Evolutionary conservation across 106 monocot genomes (phyloP).

Genomic region (Allium cepa): DNA sequence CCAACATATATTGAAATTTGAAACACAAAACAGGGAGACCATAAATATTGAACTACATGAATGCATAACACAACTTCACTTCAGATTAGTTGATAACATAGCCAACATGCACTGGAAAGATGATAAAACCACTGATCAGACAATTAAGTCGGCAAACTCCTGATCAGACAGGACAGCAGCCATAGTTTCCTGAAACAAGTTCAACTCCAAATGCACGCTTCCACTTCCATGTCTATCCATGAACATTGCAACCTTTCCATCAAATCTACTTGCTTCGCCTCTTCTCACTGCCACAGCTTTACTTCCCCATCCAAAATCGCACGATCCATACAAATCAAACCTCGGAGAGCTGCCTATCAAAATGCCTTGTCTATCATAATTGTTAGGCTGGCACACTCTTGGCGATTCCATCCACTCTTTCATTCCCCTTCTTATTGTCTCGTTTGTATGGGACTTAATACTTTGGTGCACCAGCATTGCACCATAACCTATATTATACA

Average conservation of each 20-base stretch:
- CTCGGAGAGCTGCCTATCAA: slow-evolving; percentile 1
- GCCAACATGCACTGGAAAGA: too few relatives aligned
- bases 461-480: not conserved
- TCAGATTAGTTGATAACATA: too few relatives aligned
- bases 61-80: too few relatives aligned
- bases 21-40: too few relatives aligned
- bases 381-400: not conserved
- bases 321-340: not conserved
- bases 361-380: not conserved
- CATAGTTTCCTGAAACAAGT: not conserved
- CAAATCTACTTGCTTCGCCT: not conserved
- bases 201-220: slow-evolving; percentile 6
- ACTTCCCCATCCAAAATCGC: slow-evolving; percentile 4
- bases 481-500: not conserved
- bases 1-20: too few relatives aligned
- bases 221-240: not conserved
- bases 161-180: not conserved
- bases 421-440: not conserved
- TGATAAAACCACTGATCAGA: not conserved
- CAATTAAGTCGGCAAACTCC: not conserved
- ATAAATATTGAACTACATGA: too few relatives aligned
- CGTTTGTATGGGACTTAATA: not conserved
- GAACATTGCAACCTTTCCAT: not conserved
- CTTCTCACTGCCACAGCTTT: not conserved
- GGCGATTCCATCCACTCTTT: not conserved